Evolutionary conservation across 352 stramenopile species (phyloP).

Genomic region (Pythium plurisporium): DNA sequence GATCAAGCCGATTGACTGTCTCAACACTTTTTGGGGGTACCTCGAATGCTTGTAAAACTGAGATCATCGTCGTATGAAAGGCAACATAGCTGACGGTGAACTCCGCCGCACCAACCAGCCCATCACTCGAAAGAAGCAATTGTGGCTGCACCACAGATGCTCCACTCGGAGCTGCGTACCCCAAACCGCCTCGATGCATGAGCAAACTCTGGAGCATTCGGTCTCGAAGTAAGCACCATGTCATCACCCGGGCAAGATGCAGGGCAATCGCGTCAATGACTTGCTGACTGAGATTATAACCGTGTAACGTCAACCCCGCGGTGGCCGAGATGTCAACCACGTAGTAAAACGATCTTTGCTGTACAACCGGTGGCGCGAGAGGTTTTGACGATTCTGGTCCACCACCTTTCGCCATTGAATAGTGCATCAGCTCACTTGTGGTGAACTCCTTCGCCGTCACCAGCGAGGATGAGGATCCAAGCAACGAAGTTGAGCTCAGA

Average conservation of each 20-base stretch:
- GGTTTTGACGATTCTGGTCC: neutral
- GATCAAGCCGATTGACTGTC: slow-evolving; percentile 1
- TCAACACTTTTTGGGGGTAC: slow-evolving; percentile 13
- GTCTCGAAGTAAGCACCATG: slow-evolving; percentile 69
- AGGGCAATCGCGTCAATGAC: slow-evolving; percentile 54
- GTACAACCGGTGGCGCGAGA: neutral
- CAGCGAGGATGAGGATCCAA: slow-evolving; percentile 9
- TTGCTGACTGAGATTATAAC: slow-evolving; percentile 73
- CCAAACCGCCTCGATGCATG: slow-evolving; percentile 55
- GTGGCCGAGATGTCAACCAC: slow-evolving; percentile 57
- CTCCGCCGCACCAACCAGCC: neutral
- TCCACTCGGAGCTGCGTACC: slow-evolving; percentile 37
- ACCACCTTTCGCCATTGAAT: slow-evolving; percentile 16
- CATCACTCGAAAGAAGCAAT: neutral
- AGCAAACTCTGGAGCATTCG: slow-evolving; percentile 53
- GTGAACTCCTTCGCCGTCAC: slow-evolving; percentile 30
- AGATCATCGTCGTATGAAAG: slow-evolving; percentile 11
- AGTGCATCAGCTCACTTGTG: slow-evolving; percentile 55
- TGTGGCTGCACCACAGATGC: slow-evolving; percentile 56
- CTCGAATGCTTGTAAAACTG: slow-evolving; percentile 13
- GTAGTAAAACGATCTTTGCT: slow-evolving; percentile 72
- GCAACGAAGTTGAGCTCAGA: slow-evolving; percentile 2
- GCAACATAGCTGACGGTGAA: slow-evolving; percentile 15
- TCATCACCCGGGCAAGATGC: slow-evolving; percentile 54
- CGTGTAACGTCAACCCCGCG: slow-evolving; percentile 56